Evolutionary conservation across 352 stramenopile species (phyloP), one percentile per base, ranked within the genome.

Genomic region (Pythium monospermum): DNA sequence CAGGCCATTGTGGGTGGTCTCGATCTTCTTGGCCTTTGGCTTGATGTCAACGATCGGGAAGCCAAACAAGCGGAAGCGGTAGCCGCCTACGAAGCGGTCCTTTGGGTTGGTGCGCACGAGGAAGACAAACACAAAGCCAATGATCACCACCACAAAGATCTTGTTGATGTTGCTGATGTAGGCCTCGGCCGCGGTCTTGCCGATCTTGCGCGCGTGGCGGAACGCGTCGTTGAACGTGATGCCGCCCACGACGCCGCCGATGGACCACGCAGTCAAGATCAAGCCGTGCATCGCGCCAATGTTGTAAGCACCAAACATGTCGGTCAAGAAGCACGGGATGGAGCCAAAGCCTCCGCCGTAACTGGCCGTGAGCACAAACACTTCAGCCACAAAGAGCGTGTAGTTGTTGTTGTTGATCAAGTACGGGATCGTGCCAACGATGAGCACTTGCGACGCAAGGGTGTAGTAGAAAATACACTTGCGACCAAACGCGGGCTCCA

Each of bases 261-360:
- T 82, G 2, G 77, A 89, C 78, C 81, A 91, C 10, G 78, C 68
- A 3, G 81, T 90, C 6, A 90, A 53, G 57, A 87, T 83, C 22
- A 87, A 38, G 0, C 81, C 81, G 57, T 90, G 78, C 73, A 91
- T 83, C 5, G 73, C 81, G 12, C 76, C 81, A 32, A 89, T 89
- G 68, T 91, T 88, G 53, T 69, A 88, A 3, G 73, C 74, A n/a
- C 81, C 81, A 45, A 90, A 92, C 77, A 90, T 90, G 45, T 90
- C 81, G 0, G 78, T 87, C 21, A 92, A 46, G 53, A 90, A 85
- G 27, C 61, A 73, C 31, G 79, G 79, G 49, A 90, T 88, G 12
- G 65, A 86, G 36, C 77, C 78, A 22, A 91, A 89, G 18, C 76
- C 76, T 22, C 78, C 83, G 19, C 80, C 78, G 51, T 92, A 92